Conservation (phyloP, 805 yeast species). For the Yarrowia yakushimensis region DNA sequence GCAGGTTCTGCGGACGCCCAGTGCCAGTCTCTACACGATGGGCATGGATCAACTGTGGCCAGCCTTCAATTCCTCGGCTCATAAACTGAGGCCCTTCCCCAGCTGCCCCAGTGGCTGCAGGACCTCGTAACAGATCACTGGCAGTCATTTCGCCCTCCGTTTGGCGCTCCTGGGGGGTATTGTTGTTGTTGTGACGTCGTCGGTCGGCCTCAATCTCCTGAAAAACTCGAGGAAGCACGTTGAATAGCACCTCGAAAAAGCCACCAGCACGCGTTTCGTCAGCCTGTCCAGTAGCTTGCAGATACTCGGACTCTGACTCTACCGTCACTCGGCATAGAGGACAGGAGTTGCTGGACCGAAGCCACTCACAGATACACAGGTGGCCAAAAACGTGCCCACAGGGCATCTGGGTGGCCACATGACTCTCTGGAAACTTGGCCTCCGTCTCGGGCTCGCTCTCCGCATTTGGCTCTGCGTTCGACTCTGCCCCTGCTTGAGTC, state of each 20-base stretch:
- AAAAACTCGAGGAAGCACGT: slow-evolving; percentile 27
- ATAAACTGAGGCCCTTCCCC: not conserved
- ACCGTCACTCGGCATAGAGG: slow-evolving; percentile 76
- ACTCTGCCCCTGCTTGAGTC: not conserved
- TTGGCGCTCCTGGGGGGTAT: not conserved
- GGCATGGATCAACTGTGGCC: not conserved
- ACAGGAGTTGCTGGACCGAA: slow-evolving; percentile 67
- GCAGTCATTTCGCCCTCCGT: not conserved
- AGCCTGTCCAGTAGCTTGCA: slow-evolving; percentile 29
- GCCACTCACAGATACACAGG: slow-evolving; percentile 83
- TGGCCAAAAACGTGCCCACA: slow-evolving; percentile 87
- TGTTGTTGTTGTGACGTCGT: not conserved
- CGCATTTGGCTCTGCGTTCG: not conserved
- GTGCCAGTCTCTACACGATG: not conserved
- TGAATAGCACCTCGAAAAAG: slow-evolving; percentile 30
- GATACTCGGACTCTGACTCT: slow-evolving; percentile 38
- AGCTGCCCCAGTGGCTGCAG: not conserved
- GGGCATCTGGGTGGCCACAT: slow-evolving; percentile 70
- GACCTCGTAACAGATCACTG: not conserved
- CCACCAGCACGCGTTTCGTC: slow-evolving; percentile 28
- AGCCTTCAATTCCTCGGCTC: not conserved
- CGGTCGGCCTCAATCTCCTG: slow-evolving; percentile 15
- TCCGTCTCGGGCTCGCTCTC: not conserved
- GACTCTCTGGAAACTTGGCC: slow-evolving; percentile 39
- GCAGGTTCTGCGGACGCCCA: not conserved